Percentiles rank a stretch among this genome's conserved stretches.
Evolutionary conservation across 73 alveolate genomes (phyloP).

Genomic region (Paramecium caudatum): DNA sequence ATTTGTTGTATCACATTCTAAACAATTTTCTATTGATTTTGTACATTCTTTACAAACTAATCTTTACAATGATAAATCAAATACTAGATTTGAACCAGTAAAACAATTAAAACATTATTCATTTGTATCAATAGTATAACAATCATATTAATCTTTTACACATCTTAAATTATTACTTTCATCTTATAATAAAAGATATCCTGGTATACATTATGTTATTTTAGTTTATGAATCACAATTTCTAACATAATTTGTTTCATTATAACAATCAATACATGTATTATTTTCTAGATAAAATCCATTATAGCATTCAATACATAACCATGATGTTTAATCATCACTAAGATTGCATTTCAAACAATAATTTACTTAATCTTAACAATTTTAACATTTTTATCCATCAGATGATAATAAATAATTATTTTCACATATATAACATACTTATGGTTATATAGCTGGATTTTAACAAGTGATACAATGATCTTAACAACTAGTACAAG

Average conservation of each 20-base stretch:
- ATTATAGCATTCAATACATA: neutral
- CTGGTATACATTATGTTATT: neutral
- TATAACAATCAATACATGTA: neutral
- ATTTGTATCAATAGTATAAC: neutral
- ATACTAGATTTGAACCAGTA: neutral
- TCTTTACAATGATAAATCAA: neutral
- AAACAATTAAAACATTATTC: neutral
- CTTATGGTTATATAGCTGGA: neutral
- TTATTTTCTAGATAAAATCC: constrained; percentile 13
- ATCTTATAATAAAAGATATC: neutral
- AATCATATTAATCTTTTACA: neutral
- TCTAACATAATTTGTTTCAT: neutral
- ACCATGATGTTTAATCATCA: neutral
- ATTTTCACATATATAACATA: neutral
- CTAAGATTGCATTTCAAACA: neutral
- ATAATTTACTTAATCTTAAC: neutral
- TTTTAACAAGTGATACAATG: constrained; percentile 18
- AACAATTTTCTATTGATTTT: neutral
- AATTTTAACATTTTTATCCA: neutral
- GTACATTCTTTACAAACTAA: neutral
- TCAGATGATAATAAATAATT: neutral
- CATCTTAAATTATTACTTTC: neutral
- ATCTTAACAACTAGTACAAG: neutral
- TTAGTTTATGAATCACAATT: neutral
- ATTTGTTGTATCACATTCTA: neutral